Evolutionary conservation across 805 yeast genomes (phyloP).

Genomic region (Kodamaea leandrae): DNA sequence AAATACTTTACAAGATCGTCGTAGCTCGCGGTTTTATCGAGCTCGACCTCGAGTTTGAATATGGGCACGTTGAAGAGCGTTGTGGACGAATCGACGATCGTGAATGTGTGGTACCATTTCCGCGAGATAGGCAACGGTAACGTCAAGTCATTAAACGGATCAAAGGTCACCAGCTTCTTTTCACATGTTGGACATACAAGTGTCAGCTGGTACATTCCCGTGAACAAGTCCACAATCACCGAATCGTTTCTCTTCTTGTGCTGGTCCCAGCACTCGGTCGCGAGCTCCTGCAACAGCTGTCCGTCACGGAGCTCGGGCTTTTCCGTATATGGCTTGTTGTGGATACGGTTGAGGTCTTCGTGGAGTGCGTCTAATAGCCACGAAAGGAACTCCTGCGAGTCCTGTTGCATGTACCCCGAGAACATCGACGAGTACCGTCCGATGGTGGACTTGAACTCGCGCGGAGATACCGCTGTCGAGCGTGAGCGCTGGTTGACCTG

Average conservation of each 20-base stretch:
- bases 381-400: conserved; percentile 88
- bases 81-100: conserved; percentile 53
- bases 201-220: conserved; percentile 88
- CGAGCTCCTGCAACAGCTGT: conserved; percentile 59
- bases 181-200: conserved; percentile 82
- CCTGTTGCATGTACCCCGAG: conserved; percentile 83
- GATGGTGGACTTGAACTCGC: conserved; percentile 72
- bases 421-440: conserved; percentile 80
- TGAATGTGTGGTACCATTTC: conserved; percentile 66
- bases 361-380: conserved; percentile 86
- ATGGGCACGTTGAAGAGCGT: conserved; percentile 17
- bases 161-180: conserved; percentile 83
- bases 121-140: conserved; percentile 80
- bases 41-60: conserved; percentile 62
- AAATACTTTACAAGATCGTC: conserved; percentile 62
- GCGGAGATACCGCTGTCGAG: conserved; percentile 48
- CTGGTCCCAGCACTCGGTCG: conserved; percentile 74
- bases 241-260: conserved; percentile 84
- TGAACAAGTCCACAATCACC: conserved; percentile 77
- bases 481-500: conserved; percentile 34
- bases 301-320: conserved; percentile 65
- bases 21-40: conserved; percentile 62
- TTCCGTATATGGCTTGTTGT: conserved; percentile 80
- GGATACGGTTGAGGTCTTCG: conserved; percentile 84
- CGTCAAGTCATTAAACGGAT: conserved; percentile 88